Percentiles rank a stretch among this genome's conserved stretches.
phyloP scores from a whole-genome alignment of 352 stramenopile species.

The Phytophthora multivora region DNA sequence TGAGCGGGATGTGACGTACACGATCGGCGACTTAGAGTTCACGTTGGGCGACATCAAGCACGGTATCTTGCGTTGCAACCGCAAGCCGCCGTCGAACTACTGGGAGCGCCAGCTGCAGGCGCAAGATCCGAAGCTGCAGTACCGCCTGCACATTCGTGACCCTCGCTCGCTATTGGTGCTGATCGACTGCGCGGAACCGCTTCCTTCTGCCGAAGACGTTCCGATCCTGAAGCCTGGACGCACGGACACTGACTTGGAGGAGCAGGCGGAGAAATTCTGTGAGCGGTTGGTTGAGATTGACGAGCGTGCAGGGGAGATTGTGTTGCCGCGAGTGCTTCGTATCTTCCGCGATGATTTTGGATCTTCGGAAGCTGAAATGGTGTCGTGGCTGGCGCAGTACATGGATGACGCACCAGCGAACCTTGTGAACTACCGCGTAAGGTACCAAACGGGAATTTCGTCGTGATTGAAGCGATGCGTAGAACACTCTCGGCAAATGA shows the following conservation, averaged over 20 bases:
- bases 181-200: slow-evolving; percentile 72
- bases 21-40: slow-evolving; percentile 78
- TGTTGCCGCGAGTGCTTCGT: slow-evolving; percentile 76
- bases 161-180: slow-evolving; percentile 82
- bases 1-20: slow-evolving; percentile 82
- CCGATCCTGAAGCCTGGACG: slow-evolving; percentile 81
- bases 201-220: slow-evolving; percentile 65
- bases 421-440: slow-evolving; percentile 80
- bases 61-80: slow-evolving; percentile 87
- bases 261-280: slow-evolving; percentile 83
- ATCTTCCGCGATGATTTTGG: slow-evolving; percentile 90
- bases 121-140: slow-evolving; percentile 83
- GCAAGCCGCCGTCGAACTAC: slow-evolving; percentile 87
- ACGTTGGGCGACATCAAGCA: slow-evolving; percentile 88
- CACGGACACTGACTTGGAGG: slow-evolving; percentile 86
- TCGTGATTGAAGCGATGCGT: slow-evolving; percentile 41
- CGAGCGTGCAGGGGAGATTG: slow-evolving; percentile 55
- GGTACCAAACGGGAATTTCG: slow-evolving; percentile 73
- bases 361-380: slow-evolving; percentile 82
- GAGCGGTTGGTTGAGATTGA: slow-evolving; percentile 67
- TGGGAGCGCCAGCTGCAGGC: slow-evolving; percentile 85
- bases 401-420: slow-evolving; percentile 74
- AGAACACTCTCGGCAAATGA: slow-evolving; percentile 8
- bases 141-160: slow-evolving; percentile 86
- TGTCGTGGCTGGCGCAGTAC: slow-evolving; percentile 87